phyloP scores from a whole-genome alignment of 1,284 basidiomycete genomes.

The Chalciporus sp. region DNA sequence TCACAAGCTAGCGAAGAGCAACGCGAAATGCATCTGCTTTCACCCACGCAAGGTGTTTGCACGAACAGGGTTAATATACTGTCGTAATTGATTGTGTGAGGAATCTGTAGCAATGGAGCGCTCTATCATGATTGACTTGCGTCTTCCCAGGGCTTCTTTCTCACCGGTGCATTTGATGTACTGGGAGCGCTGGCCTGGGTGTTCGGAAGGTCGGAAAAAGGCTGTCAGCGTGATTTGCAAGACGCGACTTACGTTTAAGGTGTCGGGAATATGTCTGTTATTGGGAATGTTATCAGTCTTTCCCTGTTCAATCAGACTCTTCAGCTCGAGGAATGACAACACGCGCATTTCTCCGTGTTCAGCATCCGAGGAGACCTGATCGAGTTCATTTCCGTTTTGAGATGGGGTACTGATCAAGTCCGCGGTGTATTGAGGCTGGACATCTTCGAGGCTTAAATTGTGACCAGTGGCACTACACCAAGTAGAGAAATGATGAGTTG shows the following conservation, averaged over 20 bases:
- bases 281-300: constrained; percentile 74
- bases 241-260: constrained; percentile 54
- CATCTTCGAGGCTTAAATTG: constrained; percentile 23
- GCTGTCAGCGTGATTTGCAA: constrained; percentile 1
- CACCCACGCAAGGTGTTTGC: constrained; percentile 14
- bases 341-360: constrained; percentile 40
- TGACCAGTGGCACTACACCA: constrained; percentile 39
- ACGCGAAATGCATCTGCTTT: constrained; percentile 6
- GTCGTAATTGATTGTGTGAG: constrained; percentile 20
- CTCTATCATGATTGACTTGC: constrained; percentile 22
- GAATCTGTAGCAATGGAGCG: not conserved
- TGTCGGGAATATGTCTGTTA: constrained; percentile 67
- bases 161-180: constrained; percentile 46
- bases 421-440: constrained; percentile 15
- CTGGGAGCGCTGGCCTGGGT: constrained; percentile 55
- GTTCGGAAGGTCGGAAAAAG: constrained; percentile 1
- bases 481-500: constrained; percentile 4
- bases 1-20: constrained; percentile 8
- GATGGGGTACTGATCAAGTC: constrained; percentile 7
- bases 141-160: constrained; percentile 68
- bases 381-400: constrained; percentile 26
- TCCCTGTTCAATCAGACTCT: constrained; percentile 69
- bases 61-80: constrained; percentile 10
- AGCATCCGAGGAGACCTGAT: constrained; percentile 3
- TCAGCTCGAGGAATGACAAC: constrained; percentile 67